Evolutionary conservation across 1,139 yeast species (phyloP), one percentile per base, ranked within the genome.

Genomic region (Geotrichum cucujoidarum): DNA sequence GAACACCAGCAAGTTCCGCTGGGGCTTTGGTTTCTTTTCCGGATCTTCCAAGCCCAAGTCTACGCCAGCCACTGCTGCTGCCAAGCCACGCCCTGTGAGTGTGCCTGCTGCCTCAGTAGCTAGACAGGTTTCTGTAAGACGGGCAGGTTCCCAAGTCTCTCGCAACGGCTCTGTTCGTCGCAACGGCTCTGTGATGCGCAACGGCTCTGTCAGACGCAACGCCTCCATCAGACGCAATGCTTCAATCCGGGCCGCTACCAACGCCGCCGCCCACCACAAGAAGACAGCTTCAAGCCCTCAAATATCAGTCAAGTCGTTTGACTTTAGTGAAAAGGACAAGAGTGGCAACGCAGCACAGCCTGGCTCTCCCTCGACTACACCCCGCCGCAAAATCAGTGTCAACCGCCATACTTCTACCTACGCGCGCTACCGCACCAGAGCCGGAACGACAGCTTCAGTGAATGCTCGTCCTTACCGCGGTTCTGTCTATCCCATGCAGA

Each of bases 401-500:
- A 14, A 20, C 3, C 33, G 32, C 30, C 32, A 11, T 8, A 10
- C 8, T 6, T 24, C 27, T 6, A 16, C 21, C 13, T 20, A 25
- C 3, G n/a, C 31, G 22, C 11, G 33, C 14, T 8, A 20, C 27
- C 16, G 38, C 21, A 6, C 30, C 35, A 27, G 43, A 17, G 29
- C 24, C 31, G 38, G 11, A 11, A 10, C 27, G 3, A 29, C 29
- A 10, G 33, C 40, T 14, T 27, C 17, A 11, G 43, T 43, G 33
- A 47, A 39, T 44, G 37, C 41, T 41, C 41, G 51, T 38, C 48
- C 43, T 18, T 40, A n/a, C 39, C 39, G 31, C 1, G 40, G 41
- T 21, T 11, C 51, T 41, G 29, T 54, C 50, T 49, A 49, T 44
- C 40, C 53, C 44, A 16, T 34, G 43, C 44, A 36, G 47, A 8